phyloP scores from a whole-genome alignment of 1,284 basidiomycete genomes.

The Apiotrichum sp. region DNA sequence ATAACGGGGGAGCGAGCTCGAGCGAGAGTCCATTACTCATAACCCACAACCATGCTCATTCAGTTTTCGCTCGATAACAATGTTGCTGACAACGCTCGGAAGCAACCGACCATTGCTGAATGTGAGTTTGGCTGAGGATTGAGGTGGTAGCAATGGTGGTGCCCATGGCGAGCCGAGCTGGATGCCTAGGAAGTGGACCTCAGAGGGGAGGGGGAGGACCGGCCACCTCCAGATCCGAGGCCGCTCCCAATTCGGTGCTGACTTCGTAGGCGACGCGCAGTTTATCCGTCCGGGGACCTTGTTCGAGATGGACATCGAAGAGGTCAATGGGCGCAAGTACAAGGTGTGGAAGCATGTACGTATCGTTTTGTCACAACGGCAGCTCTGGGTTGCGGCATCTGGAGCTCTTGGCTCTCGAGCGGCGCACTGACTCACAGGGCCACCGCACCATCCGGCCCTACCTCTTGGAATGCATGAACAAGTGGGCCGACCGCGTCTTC shows the following conservation, averaged over 20 bases:
- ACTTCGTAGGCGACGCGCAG: slow-evolving; percentile 7
- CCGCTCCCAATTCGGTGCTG: not conserved
- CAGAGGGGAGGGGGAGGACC: too few species aligned
- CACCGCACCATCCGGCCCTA: slow-evolving; percentile 30
- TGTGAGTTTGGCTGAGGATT: not conserved
- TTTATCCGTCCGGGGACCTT: slow-evolving; percentile 8
- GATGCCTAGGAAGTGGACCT: too few species aligned
- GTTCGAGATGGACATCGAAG: slow-evolving; percentile 10
- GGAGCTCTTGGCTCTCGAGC: too few species aligned
- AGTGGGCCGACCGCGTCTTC: slow-evolving; percentile 26
- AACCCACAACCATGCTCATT: too few species aligned
- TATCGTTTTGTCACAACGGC: not conserved
- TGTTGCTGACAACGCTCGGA: not conserved
- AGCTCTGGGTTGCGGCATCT: too few species aligned
- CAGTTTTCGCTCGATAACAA: too few species aligned
- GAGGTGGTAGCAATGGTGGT: too few species aligned
- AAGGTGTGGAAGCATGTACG: slow-evolving; percentile 11
- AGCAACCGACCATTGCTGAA: slow-evolving; percentile 1
- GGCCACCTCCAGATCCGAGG: not conserved
- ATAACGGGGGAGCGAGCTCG: too few species aligned
- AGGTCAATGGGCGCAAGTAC: slow-evolving; percentile 9
- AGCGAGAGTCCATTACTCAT: too few species aligned
- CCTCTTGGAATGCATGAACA: slow-evolving; percentile 21
- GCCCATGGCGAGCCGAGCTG: too few species aligned
- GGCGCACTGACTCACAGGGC: slow-evolving; percentile 16